Evolutionary conservation across 768 basidiomycete genomes (phyloP).

Genomic region (Amyloporia xantha): DNA sequence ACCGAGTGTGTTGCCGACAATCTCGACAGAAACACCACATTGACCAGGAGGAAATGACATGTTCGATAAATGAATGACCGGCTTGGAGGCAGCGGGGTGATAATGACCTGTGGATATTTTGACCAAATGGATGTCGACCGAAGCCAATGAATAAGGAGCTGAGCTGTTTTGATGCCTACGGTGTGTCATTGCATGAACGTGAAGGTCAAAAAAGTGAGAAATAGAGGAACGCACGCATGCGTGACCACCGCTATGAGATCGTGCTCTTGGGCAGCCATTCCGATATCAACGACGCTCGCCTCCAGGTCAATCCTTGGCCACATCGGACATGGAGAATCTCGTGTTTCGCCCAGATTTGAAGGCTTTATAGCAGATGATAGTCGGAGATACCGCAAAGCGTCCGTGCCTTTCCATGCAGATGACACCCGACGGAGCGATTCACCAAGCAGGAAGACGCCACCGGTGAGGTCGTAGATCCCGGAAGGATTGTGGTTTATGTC

Average conservation of each 20-base stretch:
- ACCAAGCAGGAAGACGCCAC: constrained; percentile 18
- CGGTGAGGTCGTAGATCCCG: constrained; percentile 22
- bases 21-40: constrained; percentile 17
- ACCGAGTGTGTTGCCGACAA: constrained; percentile 17
- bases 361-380: constrained; percentile 2
- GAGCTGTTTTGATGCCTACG: too few species aligned
- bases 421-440: constrained; percentile 1
- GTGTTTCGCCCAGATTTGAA: neutral
- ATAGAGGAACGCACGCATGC: constrained; percentile 11
- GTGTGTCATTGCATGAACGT: too few species aligned
- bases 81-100: constrained; percentile 16
- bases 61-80: constrained; percentile 11
- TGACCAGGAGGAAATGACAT: constrained; percentile 11
- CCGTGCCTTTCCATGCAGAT: constrained; percentile 5
- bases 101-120: constrained; percentile 15
- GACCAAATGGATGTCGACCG: constrained; percentile 14
- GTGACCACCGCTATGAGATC: constrained; percentile 19
- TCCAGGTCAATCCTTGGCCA: constrained; percentile 15
- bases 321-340: too few species aligned
- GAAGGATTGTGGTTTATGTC: constrained; percentile 13
- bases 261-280: constrained; percentile 18
- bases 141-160: constrained; percentile 3
- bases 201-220: too few species aligned
- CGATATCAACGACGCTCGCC: constrained; percentile 18
- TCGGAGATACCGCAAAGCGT: constrained; percentile 5